Conservation (phyloP, 257 asterid genomes). For the Solanum rostratum region DNA sequence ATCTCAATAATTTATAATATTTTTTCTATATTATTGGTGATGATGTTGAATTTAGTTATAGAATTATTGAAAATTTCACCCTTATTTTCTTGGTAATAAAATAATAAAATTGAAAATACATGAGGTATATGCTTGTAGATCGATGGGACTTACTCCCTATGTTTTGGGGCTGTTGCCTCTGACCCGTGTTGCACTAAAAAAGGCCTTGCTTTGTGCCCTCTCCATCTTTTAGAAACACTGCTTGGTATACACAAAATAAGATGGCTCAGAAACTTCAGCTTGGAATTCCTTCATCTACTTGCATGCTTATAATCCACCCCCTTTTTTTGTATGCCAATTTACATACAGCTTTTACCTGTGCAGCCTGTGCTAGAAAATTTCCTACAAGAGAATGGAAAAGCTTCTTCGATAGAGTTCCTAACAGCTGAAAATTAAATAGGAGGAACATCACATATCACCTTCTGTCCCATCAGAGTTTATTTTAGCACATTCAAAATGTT, state of each 20-base stretch:
- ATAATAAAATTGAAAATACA: too few species aligned
- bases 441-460: not conserved
- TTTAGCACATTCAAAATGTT: not conserved
- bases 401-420: slow-evolving; percentile 35
- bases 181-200: not conserved
- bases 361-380: slow-evolving; percentile 40
- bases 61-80: not conserved
- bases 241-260: not conserved
- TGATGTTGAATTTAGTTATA: not conserved
- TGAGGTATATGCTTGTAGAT: not conserved
- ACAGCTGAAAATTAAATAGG: slow-evolving; percentile 19
- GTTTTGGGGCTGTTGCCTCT: not conserved
- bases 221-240: not conserved
- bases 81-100: too few species aligned
- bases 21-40: not conserved
- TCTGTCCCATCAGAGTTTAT: not conserved
- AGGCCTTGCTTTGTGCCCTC: not conserved
- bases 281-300: not conserved
- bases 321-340: not conserved
- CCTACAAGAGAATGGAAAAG: slow-evolving; percentile 42
- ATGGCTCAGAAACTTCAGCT: not conserved
- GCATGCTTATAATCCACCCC: not conserved
- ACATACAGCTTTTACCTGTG: slow-evolving; percentile 3
- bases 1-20: too few species aligned
- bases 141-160: not conserved